These are phyloP conservation scores for Yamadazyma sp. DNA, from an alignment of 1,139 yeast species.

Conservation along the genomic window DNA sequence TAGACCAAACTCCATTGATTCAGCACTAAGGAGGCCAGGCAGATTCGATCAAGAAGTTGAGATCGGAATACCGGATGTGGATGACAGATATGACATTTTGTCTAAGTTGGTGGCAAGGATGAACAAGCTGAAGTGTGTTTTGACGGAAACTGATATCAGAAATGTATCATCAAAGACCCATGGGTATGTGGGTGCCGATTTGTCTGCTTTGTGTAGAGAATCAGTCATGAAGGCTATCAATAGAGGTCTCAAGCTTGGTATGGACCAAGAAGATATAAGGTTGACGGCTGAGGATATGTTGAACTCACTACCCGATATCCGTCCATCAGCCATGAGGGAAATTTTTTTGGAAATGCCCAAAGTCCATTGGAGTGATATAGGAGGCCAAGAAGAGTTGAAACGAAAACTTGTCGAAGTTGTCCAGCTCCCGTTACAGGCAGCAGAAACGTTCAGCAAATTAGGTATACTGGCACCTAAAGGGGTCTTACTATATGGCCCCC, in stretches of 20 bases:
- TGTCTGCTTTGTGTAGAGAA: constrained; percentile 84
- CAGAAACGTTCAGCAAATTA: constrained; percentile 68
- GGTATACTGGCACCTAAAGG: constrained; percentile 95
- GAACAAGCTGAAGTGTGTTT: constrained; percentile 52
- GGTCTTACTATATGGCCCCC: constrained; percentile 88
- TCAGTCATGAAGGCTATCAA: constrained; percentile 83
- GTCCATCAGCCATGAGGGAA: constrained; percentile 98
- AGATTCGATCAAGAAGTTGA: constrained; percentile 87
- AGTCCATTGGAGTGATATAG: constrained; percentile 91
- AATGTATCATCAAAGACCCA: constrained; percentile 65
- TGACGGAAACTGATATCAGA: constrained; percentile 54
- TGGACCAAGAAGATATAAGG: constrained; percentile 26
- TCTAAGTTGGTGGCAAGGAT: constrained; percentile 60
- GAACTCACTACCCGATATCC: constrained; percentile 68
- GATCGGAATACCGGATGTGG: constrained; percentile 74
- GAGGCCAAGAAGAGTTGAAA: constrained; percentile 87
- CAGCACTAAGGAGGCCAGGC: constrained; percentile 58
- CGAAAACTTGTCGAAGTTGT: constrained; percentile 83
- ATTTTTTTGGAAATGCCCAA: constrained; percentile 92
- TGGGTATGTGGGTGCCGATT: constrained; percentile 76
- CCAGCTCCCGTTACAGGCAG: constrained; percentile 84
- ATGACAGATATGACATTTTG: constrained; percentile 64
- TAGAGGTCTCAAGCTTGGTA: constrained; percentile 41
- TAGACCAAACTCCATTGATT: constrained; percentile 75
- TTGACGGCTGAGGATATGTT: constrained; percentile 55